phyloP scores from a whole-genome alignment of 148 eudicot species.

The Nyssa sinensis region DNA sequence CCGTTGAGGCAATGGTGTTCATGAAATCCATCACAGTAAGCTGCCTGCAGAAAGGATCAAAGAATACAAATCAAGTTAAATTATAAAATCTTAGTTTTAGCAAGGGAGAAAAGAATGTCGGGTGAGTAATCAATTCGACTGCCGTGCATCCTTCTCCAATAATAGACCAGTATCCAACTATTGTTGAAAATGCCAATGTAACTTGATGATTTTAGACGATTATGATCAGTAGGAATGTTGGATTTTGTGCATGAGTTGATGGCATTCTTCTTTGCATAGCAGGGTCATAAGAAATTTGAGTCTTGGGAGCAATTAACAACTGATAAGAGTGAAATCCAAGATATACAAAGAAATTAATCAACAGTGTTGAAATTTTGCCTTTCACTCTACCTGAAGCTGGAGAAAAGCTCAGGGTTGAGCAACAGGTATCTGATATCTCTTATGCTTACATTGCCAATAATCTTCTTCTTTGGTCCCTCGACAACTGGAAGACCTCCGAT shows the following conservation, averaged over 20 bases:
- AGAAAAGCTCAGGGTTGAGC: slow-evolving; percentile 70
- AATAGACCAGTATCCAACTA: no score
- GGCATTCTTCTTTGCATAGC: not conserved
- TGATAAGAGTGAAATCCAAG: not conserved
- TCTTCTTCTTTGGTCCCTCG: slow-evolving; percentile 71
- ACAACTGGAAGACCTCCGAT: slow-evolving; percentile 95
- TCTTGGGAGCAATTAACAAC: not conserved
- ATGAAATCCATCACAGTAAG: slow-evolving; percentile 74
- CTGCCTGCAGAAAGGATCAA: slow-evolving; percentile 49
- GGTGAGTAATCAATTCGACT: not conserved
- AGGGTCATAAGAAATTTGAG: not conserved
- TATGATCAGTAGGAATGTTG: not conserved
- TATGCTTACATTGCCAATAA: slow-evolving; percentile 83
- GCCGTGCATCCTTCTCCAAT: not conserved
- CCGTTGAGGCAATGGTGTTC: slow-evolving; percentile 40
- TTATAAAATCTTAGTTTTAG: not conserved
- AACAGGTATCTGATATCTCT: slow-evolving; percentile 80
- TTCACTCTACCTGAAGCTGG: slow-evolving; percentile 61
- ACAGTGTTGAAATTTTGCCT: no score
- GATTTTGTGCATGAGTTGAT: no score
- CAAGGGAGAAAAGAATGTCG: not conserved
- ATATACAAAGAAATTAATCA: no score
- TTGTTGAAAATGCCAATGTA: not conserved
- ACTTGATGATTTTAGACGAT: no score
- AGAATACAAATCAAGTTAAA: not conserved